Base-by-base conservation (phyloP, 164 flowering plant genomes). In the Saururus chinensis region DNA sequence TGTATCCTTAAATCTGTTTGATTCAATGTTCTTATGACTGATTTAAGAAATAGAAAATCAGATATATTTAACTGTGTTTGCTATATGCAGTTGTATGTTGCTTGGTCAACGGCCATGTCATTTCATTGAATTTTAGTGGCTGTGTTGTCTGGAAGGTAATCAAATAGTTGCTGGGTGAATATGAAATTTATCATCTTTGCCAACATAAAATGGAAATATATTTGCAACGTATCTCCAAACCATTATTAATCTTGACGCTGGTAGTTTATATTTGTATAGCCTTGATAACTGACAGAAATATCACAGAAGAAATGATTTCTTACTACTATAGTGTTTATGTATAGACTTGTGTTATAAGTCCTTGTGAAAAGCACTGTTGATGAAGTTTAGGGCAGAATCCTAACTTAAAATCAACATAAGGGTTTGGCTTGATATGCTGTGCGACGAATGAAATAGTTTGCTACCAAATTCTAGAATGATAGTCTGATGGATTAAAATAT, bases 41-140 rank as follows among this genome's bases (percentile, higher is more conserved):
- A n/a, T 42, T 53, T 37, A 37, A n/a, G 57, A 7, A 22, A 49
- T 48, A 49, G 51, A 23, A 14, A 1, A 21, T 37, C 1, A 20
- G 30, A 22, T 42, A 48, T 7, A 45, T 8, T 45, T 45, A 45
- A 12, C 14, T 7, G 17, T 45, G 14, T 45, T 12, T 60, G 64
- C 64, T 21, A 54, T 60, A 61, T 70, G 71, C 85, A 91, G 98
- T 92, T 62, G 79, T 92, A 69, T 92, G 95, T 70, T 89, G 98
- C 81, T 79, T 82, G 75, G 98, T 92, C 60, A 79, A 89, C 76
- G 98, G 98, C 14, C 76, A 74, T 60, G 81, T 92, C 40, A 59
- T 82, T 62, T 83, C 81, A 19, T 62, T 92, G 65, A 73, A 74
- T 71, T 57, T 68, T 35, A 65, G 66, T 66, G 98, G 98, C 64